Evolutionary conservation across 805 yeast species (phyloP), one percentile per base, ranked within the genome.

Genomic region (Diddensiella caesifluorescens): DNA sequence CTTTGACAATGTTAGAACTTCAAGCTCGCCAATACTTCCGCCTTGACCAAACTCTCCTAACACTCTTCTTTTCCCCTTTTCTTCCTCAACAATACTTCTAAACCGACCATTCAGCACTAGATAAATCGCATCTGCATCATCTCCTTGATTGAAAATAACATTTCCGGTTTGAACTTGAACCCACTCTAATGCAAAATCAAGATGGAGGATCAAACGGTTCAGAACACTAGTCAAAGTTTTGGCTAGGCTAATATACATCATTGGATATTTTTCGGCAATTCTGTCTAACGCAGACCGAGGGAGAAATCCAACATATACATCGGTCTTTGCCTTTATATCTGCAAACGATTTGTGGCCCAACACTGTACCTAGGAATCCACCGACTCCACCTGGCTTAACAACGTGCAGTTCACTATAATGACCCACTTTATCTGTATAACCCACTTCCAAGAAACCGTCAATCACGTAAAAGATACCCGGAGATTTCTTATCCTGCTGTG

Each of bases 171-270:
- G 79, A 9, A 84, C 69, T 45, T 87, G 95, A 30, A 89, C 78
- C 97, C 97, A 90, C 60, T 92, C 98, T 39, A 92, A 65, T 0
- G 97, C 95, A 61, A 84, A 86, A 56, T 90, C 97, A 31, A 92
- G 75, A 42, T 82, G 76, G 28, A 83, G 62, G 28, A 90, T 68
- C 42, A 83, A 75, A 22, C 74, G 67, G 22, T 89, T 80, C 29
- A 92, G 61, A 1, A 83, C 69, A n/a, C 69, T 69, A 34, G 83
- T 78, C 48, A 90, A 65, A 5, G 79, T 73, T 46, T 79, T 78
- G 0, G 97, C 95, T 35, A 88, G 73, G 1, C 87, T 77, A 28
- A 90, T 65, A 50, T 84, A 83, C 6, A 90, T 69, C 61, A 77
- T 71, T 45, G 90, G 89, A 56, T 77, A 82, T 48, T 77, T 76